phyloP scores from a whole-genome alignment of 2,329 filamentous ascomycete genomes.

The Calonectria pseudoreteaudii region DNA sequence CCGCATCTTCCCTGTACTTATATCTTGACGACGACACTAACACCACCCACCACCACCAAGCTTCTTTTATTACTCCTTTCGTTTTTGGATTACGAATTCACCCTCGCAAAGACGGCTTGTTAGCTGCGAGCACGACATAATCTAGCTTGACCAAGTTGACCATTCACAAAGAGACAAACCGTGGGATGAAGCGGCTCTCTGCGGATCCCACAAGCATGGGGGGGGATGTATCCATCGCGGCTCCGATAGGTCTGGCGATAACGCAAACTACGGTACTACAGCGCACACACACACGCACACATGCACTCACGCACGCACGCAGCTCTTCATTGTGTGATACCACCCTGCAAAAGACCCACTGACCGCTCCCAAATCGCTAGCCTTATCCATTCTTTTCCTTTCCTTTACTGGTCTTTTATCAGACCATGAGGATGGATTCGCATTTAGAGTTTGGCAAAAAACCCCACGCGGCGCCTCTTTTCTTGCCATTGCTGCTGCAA shows the following conservation, averaged over 20 bases:
- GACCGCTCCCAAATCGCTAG: neutral
- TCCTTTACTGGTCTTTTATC: neutral
- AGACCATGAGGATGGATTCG: neutral
- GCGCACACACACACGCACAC: too few species aligned
- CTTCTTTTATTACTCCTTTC: too few species aligned
- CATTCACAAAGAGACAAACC: neutral
- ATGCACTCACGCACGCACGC: too few species aligned
- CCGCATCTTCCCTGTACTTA: slow-evolving; percentile 14
- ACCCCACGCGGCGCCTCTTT: neutral
- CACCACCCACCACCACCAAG: neutral
- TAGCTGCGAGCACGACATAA: slow-evolving; percentile 24
- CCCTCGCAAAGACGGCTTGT: neutral
- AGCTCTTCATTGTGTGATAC: neutral
- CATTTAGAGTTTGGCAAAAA: neutral
- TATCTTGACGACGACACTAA: slow-evolving; percentile 1
- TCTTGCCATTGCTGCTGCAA: neutral
- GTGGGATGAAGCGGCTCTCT: neutral
- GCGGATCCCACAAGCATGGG: neutral
- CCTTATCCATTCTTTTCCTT: neutral
- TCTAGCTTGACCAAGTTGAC: neutral
- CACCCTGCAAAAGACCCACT: neutral
- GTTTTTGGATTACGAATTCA: neutral
- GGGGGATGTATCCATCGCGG: neutral
- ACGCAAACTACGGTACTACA: slow-evolving; percentile 1
- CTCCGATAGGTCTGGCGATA: neutral